Evolutionary conservation across 129 eudicot species (phyloP), one percentile per base, ranked within the genome.

Genomic region (Tagetes patula): DNA sequence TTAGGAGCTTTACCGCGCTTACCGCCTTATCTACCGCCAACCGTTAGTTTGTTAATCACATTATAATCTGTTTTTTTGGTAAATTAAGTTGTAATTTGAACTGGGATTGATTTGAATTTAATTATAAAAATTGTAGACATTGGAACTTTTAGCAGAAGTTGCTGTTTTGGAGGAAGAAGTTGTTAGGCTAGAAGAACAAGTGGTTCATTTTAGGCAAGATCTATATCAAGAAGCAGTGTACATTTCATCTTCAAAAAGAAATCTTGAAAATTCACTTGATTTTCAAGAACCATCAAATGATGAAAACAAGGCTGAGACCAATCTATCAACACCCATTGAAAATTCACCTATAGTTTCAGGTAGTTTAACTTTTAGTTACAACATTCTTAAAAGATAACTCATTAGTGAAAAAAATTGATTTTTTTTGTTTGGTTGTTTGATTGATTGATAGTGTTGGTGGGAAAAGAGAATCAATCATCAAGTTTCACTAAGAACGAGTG

Each of bases 131-230:
- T 65, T 67, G 60, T 50, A 93, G 98, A 89, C 91, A 43, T 67
- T 93, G 69, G 98, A 93, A 85, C 98, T 93, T 85, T 79, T 93
- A 46, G 98, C 98, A 60, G 98, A 93, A 80, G 98, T 93, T 64
- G 98, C 98, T 55, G 96, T 93, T 77, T 84, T 93, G 87, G 98
- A 93, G 67, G 98, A 93, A 80, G 98, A 93, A 71, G 92, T 93
- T 67, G 96, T 93, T 36, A 80, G 96, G 82, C 95, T 93, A 45
- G 98, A 93, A 83, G 96, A 89, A 74, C 94, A 93, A 74, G 88
- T 93, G 80, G 98, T 93, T 58, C 83, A 83, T 66, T 93, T 86
- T 78, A 86, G 98, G 81, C 88, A 87, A 84, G 96, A 92, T 3
- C 60, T 93, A 62, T 93, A 87, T 81, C 90, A 85, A 63, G 96